Evolutionary conservation across 2,329 filamentous ascomycete genomes (phyloP), one percentile per base, ranked within the genome.

Genomic region (Cercospora nicotianae): DNA sequence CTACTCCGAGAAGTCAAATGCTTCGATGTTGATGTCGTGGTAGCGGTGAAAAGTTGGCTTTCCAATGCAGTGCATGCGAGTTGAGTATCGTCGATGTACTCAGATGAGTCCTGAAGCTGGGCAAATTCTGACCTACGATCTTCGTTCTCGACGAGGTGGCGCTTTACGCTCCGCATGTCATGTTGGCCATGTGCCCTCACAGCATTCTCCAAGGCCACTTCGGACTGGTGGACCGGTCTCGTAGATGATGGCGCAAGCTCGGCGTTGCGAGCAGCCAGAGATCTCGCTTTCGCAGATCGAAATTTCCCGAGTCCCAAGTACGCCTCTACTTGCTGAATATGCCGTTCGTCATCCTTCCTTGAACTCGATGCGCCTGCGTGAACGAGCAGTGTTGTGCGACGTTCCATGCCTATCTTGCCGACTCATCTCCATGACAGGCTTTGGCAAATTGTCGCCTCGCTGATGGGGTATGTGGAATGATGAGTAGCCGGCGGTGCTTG

Each of bases 331-430:
- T 83, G 74, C 53, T 77, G 76, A 58, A 75, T 76, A 67, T 79
- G 82, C 4, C 77, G 68, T 42, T 81, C 77, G 75, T 84, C 83
- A 67, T 81, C 78, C 45, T 76, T 75, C 31, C 75, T 77, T 42
- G 77, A 80, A 8, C 80, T 78, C 8, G 81, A 76, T 6, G 82
- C 79, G 67, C 82, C 81, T 48, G 82, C 80, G 72, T 85, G 83
- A 36, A 81, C 80, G 33, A 83, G 76, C 30, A 84, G 76, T 45
- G 30, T 64, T n/a, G 60, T 58, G 53, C 67, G 63, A 53, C 60
- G 45, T 66, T 68, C 67, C 67, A 68, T 68, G 30, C 53, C 67
- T 64, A 33, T 30, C 18, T 39, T 51, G 36, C 31, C 20, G 36
- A 16, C 33, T 39, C 42, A 55, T 48, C 6, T 64, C 60, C 67